Conservation (phyloP, 2,329 filamentous ascomycete genomes). For the Colletotrichum cereale region DNA sequence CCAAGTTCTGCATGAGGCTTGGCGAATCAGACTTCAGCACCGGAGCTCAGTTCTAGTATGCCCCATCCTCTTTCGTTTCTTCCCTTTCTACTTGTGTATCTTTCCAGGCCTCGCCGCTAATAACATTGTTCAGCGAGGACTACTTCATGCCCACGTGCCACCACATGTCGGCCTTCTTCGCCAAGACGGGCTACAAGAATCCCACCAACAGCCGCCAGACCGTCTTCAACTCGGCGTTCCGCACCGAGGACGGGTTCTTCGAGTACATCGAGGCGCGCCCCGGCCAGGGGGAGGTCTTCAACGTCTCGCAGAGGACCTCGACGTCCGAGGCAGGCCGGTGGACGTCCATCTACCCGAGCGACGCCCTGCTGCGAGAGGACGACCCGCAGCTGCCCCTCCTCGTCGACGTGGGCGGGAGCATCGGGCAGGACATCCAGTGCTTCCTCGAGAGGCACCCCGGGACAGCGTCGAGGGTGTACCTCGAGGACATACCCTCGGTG, state of each 20-base stretch:
- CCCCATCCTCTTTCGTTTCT: no score
- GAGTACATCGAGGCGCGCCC: not conserved
- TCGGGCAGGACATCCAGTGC: slow-evolving; percentile 16
- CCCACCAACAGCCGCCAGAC: not conserved
- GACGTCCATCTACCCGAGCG: slow-evolving; percentile 17
- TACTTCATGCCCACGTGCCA: not conserved
- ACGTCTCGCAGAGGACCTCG: slow-evolving; percentile 5
- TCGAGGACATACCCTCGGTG: slow-evolving; percentile 23
- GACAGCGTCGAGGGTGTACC: slow-evolving; percentile 20
- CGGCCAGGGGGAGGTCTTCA: not conserved
- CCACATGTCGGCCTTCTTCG: slow-evolving; percentile 16
- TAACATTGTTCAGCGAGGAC: not conserved
- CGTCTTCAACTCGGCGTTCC: slow-evolving; percentile 1
- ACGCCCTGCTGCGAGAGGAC: not conserved
- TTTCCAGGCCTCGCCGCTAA: not conserved
- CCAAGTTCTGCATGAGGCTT: not conserved
- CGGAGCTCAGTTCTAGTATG: slow-evolving; percentile 2
- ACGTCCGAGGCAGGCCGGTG: slow-evolving; percentile 4
- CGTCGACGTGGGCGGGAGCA: slow-evolving; percentile 22
- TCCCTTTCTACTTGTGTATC: not conserved
- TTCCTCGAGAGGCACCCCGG: slow-evolving; percentile 10
- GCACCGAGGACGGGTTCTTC: slow-evolving; percentile 7
- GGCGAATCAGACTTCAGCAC: not conserved
- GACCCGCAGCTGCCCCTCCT: slow-evolving; percentile 15
- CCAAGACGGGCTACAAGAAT: not conserved